Conservation (phyloP, 805 yeast genomes). For the Lipomyces starkeyi region DNA sequence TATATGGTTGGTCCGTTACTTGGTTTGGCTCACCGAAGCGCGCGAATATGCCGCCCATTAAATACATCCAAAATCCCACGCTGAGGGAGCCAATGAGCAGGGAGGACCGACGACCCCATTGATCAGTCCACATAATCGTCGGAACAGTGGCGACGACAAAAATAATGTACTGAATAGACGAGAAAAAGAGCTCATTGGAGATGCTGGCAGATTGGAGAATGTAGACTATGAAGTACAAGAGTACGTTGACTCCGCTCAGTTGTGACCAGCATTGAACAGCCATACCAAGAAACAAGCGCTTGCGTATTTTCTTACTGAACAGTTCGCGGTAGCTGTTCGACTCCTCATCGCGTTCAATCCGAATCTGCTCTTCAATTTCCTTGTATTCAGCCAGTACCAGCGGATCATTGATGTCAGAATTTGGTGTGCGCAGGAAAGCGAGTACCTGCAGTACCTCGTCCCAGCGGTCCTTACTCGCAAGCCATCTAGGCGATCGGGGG, state of each 20-base stretch:
- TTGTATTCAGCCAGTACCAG: slow-evolving; percentile 74
- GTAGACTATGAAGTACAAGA: slow-evolving; percentile 70
- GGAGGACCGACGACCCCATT: slow-evolving; percentile 90
- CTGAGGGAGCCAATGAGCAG: slow-evolving; percentile 74
- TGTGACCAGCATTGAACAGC: slow-evolving; percentile 88
- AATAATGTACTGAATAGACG: background rate
- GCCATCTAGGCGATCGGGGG: slow-evolving; percentile 90
- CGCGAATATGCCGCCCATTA: slow-evolving; percentile 48
- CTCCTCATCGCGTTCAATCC: slow-evolving; percentile 67
- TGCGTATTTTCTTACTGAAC: slow-evolving; percentile 59
- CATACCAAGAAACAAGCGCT: slow-evolving; percentile 89
- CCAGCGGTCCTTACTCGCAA: slow-evolving; percentile 68
- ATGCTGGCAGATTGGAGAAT: background rate
- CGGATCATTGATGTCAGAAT: slow-evolving; percentile 73
- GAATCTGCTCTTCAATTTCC: slow-evolving; percentile 77
- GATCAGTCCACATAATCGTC: slow-evolving; percentile 87
- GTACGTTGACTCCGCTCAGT: slow-evolving; percentile 92
- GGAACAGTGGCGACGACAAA: slow-evolving; percentile 68
- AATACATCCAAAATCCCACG: slow-evolving; percentile 74
- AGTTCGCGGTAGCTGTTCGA: background rate
- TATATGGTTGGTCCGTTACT: background rate
- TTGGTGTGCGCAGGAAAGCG: slow-evolving; percentile 81
- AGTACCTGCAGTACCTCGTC: slow-evolving; percentile 72
- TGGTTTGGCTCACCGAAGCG: background rate
- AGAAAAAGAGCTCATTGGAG: slow-evolving; percentile 2